phyloP scores from a whole-genome alignment of 73 alveolate species.

The Paramecium sonneborni region DNA sequence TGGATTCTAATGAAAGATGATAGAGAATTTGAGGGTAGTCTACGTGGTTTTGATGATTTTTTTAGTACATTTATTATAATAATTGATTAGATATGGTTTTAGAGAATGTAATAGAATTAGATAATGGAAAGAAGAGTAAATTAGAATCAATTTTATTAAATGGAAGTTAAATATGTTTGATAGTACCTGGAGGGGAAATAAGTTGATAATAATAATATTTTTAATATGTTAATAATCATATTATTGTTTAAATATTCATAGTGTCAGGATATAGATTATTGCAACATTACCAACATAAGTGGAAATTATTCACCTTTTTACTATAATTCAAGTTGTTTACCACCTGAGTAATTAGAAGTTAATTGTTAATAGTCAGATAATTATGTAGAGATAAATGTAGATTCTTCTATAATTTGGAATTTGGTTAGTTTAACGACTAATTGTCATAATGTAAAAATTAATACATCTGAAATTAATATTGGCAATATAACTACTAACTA shows the following conservation, averaged over 20 bases:
- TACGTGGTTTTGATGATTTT: slow-evolving; percentile 80
- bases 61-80: neutral
- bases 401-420: neutral
- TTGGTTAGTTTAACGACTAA: neutral
- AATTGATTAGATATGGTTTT: slow-evolving; percentile 69
- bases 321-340: neutral
- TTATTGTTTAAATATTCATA: neutral
- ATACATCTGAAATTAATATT: neutral
- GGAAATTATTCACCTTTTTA: neutral
- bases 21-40: slow-evolving; percentile 72
- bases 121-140: slow-evolving; percentile 40
- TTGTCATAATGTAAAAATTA: neutral
- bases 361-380: neutral
- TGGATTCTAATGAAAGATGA: slow-evolving; percentile 75
- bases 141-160: slow-evolving; percentile 48
- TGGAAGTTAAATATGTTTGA: slow-evolving; percentile 54
- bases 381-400: neutral
- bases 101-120: slow-evolving; percentile 76
- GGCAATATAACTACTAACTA: neutral
- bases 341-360: neutral
- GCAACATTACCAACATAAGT: neutral
- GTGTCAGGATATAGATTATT: neutral
- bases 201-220: neutral
- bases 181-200: slow-evolving; percentile 50
- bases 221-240: neutral